These are phyloP conservation scores for Mycena latifolia DNA, from an alignment of 768 basidiomycete genomes.

Conservation along the genomic window DNA sequence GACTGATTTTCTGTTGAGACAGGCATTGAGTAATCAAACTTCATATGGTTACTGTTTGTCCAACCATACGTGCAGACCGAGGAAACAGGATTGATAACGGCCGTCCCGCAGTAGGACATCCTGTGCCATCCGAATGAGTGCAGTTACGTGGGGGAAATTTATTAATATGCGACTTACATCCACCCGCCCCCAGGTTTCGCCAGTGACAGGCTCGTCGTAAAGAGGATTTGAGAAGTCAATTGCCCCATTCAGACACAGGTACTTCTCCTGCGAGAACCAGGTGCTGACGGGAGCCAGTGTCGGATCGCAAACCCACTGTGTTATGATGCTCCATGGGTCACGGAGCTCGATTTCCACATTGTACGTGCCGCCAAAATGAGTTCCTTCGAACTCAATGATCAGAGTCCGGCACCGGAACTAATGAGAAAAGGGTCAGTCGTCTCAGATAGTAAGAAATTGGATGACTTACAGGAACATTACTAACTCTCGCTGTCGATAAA, in stretches of 20 bases:
- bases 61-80: neutral
- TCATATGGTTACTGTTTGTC: too few relatives aligned
- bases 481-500: constrained; percentile 19
- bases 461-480: constrained; percentile 20
- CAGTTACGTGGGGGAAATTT: too few relatives aligned
- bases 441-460: neutral
- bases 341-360: constrained; percentile 32
- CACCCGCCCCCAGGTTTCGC: neutral
- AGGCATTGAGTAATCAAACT: too few relatives aligned
- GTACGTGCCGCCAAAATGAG: constrained; percentile 9
- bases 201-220: neutral
- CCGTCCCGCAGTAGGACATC: neutral
- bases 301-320: constrained; percentile 23
- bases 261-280: constrained; percentile 31
- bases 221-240: constrained; percentile 17
- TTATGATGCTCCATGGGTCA: constrained; percentile 35
- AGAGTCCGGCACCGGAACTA: constrained; percentile 31
- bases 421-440: neutral
- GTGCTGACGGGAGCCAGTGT: constrained; percentile 29
- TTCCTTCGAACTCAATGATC: constrained; percentile 23
- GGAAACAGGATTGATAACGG: neutral
- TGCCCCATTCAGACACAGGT: constrained; percentile 20
- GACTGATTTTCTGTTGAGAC: too few relatives aligned
- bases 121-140: too few relatives aligned
- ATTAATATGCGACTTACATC: neutral